A percentile compares a stretch with the other conserved stretches of the same genome.
phyloP scores from a whole-genome alignment of 306 rosid species.

The Argentina anserina region DNA sequence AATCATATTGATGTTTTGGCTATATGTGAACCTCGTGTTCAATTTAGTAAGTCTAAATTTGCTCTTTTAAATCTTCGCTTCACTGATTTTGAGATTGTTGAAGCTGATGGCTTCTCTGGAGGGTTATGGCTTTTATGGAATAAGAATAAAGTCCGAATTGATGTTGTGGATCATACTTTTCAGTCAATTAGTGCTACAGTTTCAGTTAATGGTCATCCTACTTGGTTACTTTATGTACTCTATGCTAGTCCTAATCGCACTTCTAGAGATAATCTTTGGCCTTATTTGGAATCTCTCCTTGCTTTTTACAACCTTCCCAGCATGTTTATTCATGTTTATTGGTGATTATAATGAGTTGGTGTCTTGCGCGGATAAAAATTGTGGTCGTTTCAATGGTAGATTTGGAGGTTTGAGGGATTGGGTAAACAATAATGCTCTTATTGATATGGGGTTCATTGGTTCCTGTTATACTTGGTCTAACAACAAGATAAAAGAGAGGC shows the following conservation, averaged over 20 bases:
- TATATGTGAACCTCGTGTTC: background rate
- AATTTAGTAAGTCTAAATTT: background rate
- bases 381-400: background rate
- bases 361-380: background rate
- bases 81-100: background rate
- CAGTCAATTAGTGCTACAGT: background rate
- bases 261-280: background rate
- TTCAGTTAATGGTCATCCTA: accelerated
- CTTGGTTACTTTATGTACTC: background rate
- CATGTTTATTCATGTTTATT: background rate
- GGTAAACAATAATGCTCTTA: background rate
- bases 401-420: background rate
- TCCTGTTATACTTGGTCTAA: too few species aligned
- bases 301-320: background rate
- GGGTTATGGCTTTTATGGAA: background rate
- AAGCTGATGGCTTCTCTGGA: background rate
- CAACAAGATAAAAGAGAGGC: too few species aligned
- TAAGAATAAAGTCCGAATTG: background rate
- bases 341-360: background rate
- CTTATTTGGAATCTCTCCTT: background rate
- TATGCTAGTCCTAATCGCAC: background rate
- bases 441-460: background rate
- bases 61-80: background rate
- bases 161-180: background rate
- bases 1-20: background rate